Conservation (phyloP, 768 basidiomycete species). For the Lenzites betulinus region DNA sequence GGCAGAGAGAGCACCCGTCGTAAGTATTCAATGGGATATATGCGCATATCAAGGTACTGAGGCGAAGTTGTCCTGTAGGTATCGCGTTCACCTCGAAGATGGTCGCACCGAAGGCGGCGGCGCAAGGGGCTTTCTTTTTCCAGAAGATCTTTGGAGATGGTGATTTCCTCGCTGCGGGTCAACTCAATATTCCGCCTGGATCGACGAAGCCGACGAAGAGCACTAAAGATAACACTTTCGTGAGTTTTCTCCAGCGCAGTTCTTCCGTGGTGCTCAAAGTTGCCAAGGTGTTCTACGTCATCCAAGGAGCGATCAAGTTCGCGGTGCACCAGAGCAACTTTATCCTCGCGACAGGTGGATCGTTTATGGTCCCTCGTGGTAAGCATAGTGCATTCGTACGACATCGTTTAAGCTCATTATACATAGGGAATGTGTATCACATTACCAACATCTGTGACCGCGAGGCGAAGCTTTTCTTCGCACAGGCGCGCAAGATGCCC, state of each 20-base stretch:
- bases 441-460: conserved; percentile 86
- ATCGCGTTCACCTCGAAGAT: conserved; percentile 76
- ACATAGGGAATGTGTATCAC: conserved; percentile 82
- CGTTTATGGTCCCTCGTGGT: conserved; percentile 93
- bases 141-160: conserved; percentile 92
- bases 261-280: not conserved
- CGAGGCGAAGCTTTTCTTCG: conserved; percentile 86
- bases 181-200: conserved; percentile 77
- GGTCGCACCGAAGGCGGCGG: conserved; percentile 61
- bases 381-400: not conserved
- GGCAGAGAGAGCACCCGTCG: conserved; percentile 67
- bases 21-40: conserved; percentile 44
- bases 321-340: conserved; percentile 80
- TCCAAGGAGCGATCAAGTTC: conserved; percentile 87
- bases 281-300: conserved; percentile 72
- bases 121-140: conserved; percentile 74
- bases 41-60: too few relatives aligned
- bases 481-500: conserved; percentile 70
- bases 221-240: conserved; percentile 93
- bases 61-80: conserved; percentile 44
- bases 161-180: conserved; percentile 89
- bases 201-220: conserved; percentile 85
- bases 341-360: conserved; percentile 77
- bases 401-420: not conserved
- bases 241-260: conserved; percentile 40